These are phyloP conservation scores for Thraustotheca clavata DNA, from an alignment of 352 stramenopile species.

Conservation along the genomic window DNA sequence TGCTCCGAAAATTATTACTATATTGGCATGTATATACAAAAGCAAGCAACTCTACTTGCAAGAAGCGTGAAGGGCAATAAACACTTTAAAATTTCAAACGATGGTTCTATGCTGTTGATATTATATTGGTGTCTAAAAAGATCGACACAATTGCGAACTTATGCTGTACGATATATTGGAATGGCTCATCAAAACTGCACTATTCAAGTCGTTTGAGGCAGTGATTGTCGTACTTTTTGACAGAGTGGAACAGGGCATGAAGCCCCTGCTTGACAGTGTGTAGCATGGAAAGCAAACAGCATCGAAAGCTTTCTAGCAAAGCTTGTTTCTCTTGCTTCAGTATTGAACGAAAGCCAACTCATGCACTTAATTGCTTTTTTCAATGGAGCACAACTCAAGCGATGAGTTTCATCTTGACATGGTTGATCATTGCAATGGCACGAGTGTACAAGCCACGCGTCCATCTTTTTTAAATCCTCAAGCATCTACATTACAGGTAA, in stretches of 20 bases:
- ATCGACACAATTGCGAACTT: too few relatives aligned
- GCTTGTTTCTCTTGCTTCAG: not conserved
- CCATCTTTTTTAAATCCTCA: not conserved
- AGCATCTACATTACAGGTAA: constrained; percentile 6
- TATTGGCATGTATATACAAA: too few relatives aligned
- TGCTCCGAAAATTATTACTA: too few relatives aligned
- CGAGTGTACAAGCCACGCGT: constrained; percentile 4
- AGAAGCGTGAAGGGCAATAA: too few relatives aligned
- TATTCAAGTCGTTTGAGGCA: too few relatives aligned
- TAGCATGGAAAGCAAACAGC: constrained; percentile 10
- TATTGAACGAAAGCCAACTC: constrained; percentile 3
- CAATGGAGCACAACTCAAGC: not conserved
- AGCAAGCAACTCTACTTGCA: too few relatives aligned
- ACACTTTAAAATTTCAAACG: too few relatives aligned
- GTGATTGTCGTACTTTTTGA: not conserved
- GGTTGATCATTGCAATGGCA: not conserved
- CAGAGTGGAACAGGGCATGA: constrained; percentile 3
- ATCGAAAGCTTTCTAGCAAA: not conserved
- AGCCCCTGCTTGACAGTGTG: not conserved
- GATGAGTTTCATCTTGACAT: not conserved
- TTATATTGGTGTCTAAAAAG: too few relatives aligned
- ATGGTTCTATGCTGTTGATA: too few relatives aligned
- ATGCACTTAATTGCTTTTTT: constrained; percentile 1
- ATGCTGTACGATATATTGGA: too few relatives aligned
- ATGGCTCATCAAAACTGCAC: too few relatives aligned